These are phyloP conservation scores for Claviceps capensis DNA, from an alignment of 2,329 filamentous ascomycete genomes.

Conservation along the genomic window DNA sequence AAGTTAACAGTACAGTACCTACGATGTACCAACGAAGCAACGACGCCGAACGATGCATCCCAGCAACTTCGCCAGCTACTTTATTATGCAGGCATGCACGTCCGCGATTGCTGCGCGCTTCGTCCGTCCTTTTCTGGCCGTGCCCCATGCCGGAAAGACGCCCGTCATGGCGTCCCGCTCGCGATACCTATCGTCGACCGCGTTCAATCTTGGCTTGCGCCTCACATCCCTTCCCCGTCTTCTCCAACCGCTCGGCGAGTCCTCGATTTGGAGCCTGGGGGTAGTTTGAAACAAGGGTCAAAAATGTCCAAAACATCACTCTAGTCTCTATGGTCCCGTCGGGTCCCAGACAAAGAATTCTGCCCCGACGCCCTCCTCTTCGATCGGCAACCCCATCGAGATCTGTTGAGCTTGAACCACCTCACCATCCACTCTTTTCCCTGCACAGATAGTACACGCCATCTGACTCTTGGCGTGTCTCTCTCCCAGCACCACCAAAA, in stretches of 20 bases:
- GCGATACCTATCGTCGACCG: neutral
- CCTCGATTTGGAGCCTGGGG: conserved; percentile 6
- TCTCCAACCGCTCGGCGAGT: neutral
- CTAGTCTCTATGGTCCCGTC: conserved; percentile 13
- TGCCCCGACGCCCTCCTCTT: conserved; percentile 7
- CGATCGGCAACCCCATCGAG: conserved; percentile 15
- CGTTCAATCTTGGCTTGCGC: neutral
- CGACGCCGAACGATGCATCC: conserved; percentile 1
- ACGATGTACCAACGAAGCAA: too few species aligned
- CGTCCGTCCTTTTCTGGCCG: conserved; percentile 2
- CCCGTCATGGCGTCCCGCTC: neutral
- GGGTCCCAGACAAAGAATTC: conserved; percentile 11
- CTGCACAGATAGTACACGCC: conserved; percentile 14
- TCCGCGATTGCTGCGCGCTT: neutral
- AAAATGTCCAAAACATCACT: conserved; percentile 13
- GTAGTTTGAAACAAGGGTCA: conserved; percentile 9
- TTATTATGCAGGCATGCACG: conserved; percentile 1
- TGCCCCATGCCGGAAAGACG: neutral
- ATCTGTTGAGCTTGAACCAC: conserved; percentile 12
- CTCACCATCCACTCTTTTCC: conserved; percentile 21
- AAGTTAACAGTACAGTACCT: too few species aligned
- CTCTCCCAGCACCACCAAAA: conserved; percentile 12
- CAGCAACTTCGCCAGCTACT: conserved; percentile 1
- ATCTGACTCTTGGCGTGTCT: conserved; percentile 23
- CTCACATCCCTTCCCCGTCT: conserved; percentile 7